phyloP scores from a whole-genome alignment of 2,329 filamentous ascomycete species.

The Penicillium sp. region DNA sequence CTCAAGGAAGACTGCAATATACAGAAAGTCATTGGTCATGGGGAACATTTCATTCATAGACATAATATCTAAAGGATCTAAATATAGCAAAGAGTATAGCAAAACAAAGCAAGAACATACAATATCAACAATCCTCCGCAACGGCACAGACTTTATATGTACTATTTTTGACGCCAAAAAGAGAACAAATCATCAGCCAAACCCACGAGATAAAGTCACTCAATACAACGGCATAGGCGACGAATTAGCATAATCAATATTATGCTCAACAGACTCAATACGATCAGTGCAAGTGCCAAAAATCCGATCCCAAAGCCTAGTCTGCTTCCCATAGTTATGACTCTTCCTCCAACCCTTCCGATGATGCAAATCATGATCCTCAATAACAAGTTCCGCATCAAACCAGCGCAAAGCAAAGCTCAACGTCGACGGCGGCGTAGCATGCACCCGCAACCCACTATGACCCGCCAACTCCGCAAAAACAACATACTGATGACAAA shows the following conservation, averaged over 20 bases:
- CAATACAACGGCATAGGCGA: slow-evolving; percentile 24
- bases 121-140: not conserved
- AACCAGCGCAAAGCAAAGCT: slow-evolving; percentile 21
- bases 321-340: slow-evolving; percentile 29
- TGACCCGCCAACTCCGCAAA: slow-evolving; percentile 27
- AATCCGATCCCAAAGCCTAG: slow-evolving; percentile 26
- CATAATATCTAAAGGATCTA: not conserved
- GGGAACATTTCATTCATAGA: not conserved
- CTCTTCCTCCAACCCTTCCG: slow-evolving; percentile 29
- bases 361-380: slow-evolving; percentile 28
- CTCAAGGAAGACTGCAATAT: not conserved
- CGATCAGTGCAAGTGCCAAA: slow-evolving; percentile 27
- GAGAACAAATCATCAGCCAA: not conserved
- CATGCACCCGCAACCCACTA: slow-evolving; percentile 24
- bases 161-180: not conserved
- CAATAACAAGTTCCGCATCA: slow-evolving; percentile 25
- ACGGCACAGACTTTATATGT: not conserved
- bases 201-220: not conserved
- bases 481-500: slow-evolving; percentile 26
- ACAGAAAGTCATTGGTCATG: not conserved
- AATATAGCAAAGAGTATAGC: not conserved
- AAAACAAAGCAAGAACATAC: not conserved
- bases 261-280: slow-evolving; percentile 20
- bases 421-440: slow-evolving; percentile 20
- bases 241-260: slow-evolving; percentile 25